phyloP scores from a whole-genome alignment of 2,329 filamentous ascomycete species.

The Fusarium sp. region DNA sequence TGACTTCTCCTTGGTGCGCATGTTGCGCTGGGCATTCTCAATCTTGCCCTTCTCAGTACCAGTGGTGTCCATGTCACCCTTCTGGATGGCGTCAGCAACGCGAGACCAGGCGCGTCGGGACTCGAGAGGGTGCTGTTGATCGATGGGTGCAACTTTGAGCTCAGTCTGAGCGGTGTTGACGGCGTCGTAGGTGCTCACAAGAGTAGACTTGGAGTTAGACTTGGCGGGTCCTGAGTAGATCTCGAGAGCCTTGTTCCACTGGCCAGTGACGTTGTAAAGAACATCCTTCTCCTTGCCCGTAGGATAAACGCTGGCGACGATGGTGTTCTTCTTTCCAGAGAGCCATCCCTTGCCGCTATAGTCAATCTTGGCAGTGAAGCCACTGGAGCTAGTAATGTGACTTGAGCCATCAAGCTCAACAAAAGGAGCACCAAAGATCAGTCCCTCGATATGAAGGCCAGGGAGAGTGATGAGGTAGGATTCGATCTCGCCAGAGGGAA shows the following conservation, averaged over 20 bases:
- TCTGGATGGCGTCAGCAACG: conserved; percentile 83
- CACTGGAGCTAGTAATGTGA: conserved; percentile 87
- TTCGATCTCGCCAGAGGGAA: conserved; percentile 61
- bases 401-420: conserved; percentile 89
- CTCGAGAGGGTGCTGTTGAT: conserved; percentile 87
- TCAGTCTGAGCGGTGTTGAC: conserved; percentile 69
- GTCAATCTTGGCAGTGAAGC: conserved; percentile 89
- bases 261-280: conserved; percentile 85
- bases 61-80: conserved; percentile 86
- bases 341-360: conserved; percentile 96
- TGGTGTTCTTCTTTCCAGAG: conserved; percentile 93
- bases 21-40: conserved; percentile 85
- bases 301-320: conserved; percentile 79
- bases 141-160: conserved; percentile 77
- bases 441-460: conserved; percentile 90
- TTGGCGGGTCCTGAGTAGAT: conserved; percentile 75
- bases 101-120: conserved; percentile 88
- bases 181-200: conserved; percentile 72
- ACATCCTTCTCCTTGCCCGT: conserved; percentile 78
- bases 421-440: conserved; percentile 88
- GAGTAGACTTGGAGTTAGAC: conserved; percentile 60
- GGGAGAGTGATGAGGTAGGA: conserved; percentile 93
- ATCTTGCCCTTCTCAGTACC: conserved; percentile 86
- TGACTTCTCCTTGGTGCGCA: conserved; percentile 78
- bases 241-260: conserved; percentile 88